These are phyloP conservation scores for Patellifolia procumbens DNA, from an alignment of 179 eudicot genomes.

Conservation along the genomic window DNA sequence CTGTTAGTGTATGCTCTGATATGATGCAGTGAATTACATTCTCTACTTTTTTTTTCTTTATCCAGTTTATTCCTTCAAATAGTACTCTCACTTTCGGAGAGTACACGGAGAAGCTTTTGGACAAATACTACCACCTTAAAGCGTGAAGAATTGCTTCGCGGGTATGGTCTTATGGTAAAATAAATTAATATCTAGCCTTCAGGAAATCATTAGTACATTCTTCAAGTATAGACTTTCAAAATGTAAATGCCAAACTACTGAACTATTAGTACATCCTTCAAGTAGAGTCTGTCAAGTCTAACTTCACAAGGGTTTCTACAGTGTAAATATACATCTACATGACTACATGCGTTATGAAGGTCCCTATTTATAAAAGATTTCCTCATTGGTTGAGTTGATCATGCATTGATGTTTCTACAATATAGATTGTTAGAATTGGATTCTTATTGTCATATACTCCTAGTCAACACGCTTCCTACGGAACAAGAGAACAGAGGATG, in stretches of 20 bases:
- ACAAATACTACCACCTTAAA: constrained; percentile 79
- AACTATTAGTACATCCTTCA: no score
- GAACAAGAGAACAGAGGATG: no score
- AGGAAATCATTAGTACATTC: neutral
- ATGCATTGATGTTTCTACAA: no score
- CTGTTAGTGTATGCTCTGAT: neutral
- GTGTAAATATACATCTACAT: neutral
- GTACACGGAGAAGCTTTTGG: constrained; percentile 87
- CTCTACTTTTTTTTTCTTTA: neutral
- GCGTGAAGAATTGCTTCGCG: constrained; percentile 20
- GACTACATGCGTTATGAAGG: neutral
- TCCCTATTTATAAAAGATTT: neutral
- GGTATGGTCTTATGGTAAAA: constrained; percentile 3
- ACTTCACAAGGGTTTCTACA: neutral
- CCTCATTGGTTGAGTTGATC: no score
- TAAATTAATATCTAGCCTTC: constrained; percentile 1
- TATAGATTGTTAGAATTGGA: no score
- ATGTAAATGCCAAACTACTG: neutral
- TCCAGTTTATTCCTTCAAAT: constrained; percentile 64
- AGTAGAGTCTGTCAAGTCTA: neutral
- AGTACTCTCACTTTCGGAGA: constrained; percentile 85
- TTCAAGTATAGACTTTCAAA: neutral
- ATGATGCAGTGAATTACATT: neutral
- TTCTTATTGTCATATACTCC: no score
- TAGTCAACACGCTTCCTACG: no score